Evolutionary conservation across 768 basidiomycete genomes (phyloP), one percentile per base, ranked within the genome.

Genomic region (Termitomyces sp.): DNA sequence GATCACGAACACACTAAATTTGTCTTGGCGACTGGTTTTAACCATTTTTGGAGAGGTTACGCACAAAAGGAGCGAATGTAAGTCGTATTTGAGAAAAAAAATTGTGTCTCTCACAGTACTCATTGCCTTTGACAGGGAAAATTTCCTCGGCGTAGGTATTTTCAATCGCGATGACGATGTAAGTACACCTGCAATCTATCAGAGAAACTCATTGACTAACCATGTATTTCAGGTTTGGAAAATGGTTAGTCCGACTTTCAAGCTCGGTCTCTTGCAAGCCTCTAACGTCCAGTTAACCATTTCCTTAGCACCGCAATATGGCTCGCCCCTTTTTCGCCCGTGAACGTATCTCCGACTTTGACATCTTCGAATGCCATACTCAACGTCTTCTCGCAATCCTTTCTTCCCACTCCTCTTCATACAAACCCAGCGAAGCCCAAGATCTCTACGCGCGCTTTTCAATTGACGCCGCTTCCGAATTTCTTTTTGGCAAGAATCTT

Each of bases 151-250:
- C 3, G 74, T 80, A 57, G 87, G 88, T 2, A 89, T 91, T 36
- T 91, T 91, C 67, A 89, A 89, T 59, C 78, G 87, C 15, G 88
- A 89, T 65, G 88, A 86, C 60, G 81, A 84, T 68, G 84, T 83
- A 64, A 69, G 74, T 57, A 29, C 18, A 40, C 16, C 23, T 46
- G 23, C 36, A 50, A 31, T 41, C 16, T 47, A 25, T 7, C 56
- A 39, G 31, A 44, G 32, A 33, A 15, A 39, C 31, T 31, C n/a
- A 53, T 59, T 32, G 7, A 50, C 48, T 53, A 41, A 44, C 50
- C 27, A 35, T n/a, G 20, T 43, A 1, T 33, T 29, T 12, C 59
- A 76, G 85, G 72, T 70, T 57, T 89, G 86, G 86, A 86, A 84
- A 72, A 79, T 77, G 71, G 86, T 88, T 23, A 56, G 75, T 63